Percentiles rank a stretch among this genome's conserved stretches.
These are phyloP conservation scores for Nemophila menziesii DNA, from an alignment of 257 asterid species.

Conservation along the genomic window DNA sequence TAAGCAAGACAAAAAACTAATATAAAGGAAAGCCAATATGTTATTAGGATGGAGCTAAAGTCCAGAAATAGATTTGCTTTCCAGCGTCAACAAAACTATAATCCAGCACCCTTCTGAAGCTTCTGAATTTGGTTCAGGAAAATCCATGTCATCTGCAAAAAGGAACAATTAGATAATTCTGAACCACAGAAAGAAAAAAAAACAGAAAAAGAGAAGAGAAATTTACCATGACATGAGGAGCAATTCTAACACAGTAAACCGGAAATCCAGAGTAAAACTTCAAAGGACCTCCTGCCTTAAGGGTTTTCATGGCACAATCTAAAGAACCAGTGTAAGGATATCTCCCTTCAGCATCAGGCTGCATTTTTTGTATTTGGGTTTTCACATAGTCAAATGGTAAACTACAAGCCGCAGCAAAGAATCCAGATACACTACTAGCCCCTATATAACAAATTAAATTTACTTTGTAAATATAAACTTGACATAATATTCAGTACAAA, in stretches of 20 bases:
- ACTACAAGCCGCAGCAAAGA: constrained; percentile 89
- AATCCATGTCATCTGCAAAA: constrained; percentile 90
- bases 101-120: constrained; percentile 41
- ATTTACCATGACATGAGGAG: constrained; percentile 97
- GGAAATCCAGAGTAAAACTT: constrained; percentile 94
- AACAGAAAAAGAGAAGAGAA: not conserved
- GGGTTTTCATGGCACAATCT: constrained; percentile 68
- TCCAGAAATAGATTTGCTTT: constrained; percentile 1
- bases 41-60: constrained; percentile 16
- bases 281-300: constrained; percentile 72
- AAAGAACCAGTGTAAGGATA: constrained; percentile 76
- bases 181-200: too few relatives aligned
- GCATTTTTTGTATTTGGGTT: constrained; percentile 96
- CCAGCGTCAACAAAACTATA: constrained; percentile 27
- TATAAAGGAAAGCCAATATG: constrained; percentile 16
- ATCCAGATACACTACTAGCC: constrained; percentile 83
- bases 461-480: not conserved
- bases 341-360: constrained; percentile 79
- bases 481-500: not conserved
- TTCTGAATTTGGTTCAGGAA: constrained; percentile 86
- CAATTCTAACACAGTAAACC: constrained; percentile 84
- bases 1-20: constrained; percentile 7
- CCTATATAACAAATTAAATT: constrained; percentile 28
- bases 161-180: not conserved
- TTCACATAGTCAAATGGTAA: constrained; percentile 89